Evolutionary conservation across 768 basidiomycete species (phyloP).

Genomic region (Trametes cingulata): DNA sequence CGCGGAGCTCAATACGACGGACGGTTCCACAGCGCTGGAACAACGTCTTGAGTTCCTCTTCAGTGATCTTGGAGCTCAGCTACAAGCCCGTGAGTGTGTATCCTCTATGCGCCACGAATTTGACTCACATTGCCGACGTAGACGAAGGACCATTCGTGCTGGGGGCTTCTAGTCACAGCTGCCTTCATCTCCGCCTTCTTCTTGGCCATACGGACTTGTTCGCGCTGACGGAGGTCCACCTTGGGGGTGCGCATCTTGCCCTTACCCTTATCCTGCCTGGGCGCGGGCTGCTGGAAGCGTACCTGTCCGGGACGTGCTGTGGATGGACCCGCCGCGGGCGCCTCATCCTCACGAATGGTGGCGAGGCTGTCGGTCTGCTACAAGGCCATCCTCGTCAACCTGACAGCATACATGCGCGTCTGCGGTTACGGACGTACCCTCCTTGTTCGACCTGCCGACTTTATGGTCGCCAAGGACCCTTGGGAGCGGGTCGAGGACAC

Average conservation of each 20-base stretch:
- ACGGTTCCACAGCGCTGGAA: slow-evolving; percentile 43
- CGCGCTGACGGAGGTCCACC: slow-evolving; percentile 5
- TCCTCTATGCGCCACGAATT: background rate
- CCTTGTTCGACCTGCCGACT: background rate
- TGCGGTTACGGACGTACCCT: background rate
- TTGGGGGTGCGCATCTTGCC: slow-evolving; percentile 1
- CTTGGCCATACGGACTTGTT: slow-evolving; percentile 17
- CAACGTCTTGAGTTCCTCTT: slow-evolving; percentile 32
- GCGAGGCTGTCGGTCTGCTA: background rate
- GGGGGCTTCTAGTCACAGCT: background rate
- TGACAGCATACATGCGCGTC: background rate
- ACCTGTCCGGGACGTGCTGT: background rate
- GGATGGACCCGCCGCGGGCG: background rate
- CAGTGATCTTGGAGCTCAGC: slow-evolving; percentile 34
- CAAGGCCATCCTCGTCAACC: too few species aligned
- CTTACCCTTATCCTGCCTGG: slow-evolving; percentile 19
- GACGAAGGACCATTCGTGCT: slow-evolving; percentile 35
- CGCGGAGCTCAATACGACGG: slow-evolving; percentile 39
- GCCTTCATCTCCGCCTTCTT: slow-evolving; percentile 18
- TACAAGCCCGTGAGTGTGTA: slow-evolving; percentile 26
- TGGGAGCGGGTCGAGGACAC: background rate
- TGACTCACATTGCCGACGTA: slow-evolving; percentile 65
- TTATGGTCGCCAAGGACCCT: background rate
- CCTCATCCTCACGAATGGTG: background rate
- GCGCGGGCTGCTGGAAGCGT: background rate